Evolutionary conservation across 2,329 filamentous ascomycete genomes (phyloP).

Genomic region (Septoria petroselini): DNA sequence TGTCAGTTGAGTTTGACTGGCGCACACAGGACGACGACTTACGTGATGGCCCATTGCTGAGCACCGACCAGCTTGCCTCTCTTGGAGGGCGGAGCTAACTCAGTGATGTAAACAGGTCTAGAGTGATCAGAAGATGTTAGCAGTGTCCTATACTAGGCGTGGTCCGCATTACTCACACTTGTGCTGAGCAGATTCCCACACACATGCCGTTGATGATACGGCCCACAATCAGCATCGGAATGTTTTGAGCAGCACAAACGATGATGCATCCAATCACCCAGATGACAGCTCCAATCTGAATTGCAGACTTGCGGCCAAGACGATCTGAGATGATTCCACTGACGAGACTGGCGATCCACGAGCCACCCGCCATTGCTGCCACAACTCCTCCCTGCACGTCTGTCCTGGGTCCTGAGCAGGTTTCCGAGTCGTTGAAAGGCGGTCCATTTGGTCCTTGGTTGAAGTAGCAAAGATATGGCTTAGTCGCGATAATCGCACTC

Average conservation of each 20-base stretch:
- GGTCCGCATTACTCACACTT: too few species aligned
- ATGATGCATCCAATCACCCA: constrained; percentile 60
- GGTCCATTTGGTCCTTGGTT: constrained; percentile 51
- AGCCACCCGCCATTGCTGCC: constrained; percentile 68
- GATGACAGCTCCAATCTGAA: constrained; percentile 45
- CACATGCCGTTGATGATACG: constrained; percentile 69
- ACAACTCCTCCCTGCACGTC: constrained; percentile 66
- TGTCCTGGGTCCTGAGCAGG: constrained; percentile 53
- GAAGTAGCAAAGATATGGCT: constrained; percentile 71
- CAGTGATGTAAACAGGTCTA: constrained; percentile 67
- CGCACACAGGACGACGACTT: too few species aligned
- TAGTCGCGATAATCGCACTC: constrained; percentile 60
- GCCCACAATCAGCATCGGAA: constrained; percentile 68
- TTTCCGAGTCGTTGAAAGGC: constrained; percentile 25
- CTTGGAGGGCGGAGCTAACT: constrained; percentile 57
- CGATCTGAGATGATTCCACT: constrained; percentile 60
- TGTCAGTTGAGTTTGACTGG: too few species aligned
- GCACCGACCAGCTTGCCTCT: constrained; percentile 66
- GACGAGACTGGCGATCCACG: constrained; percentile 61
- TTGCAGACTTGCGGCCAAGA: constrained; percentile 53
- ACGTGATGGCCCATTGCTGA: constrained; percentile 75
- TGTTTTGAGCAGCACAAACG: constrained; percentile 61
- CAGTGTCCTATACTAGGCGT: too few species aligned
- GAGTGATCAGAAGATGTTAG: too few species aligned
- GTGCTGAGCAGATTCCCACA: constrained; percentile 69